Percentiles rank a stretch among this genome's conserved stretches.
Conservation (phyloP, 129 eudicot genomes). For the Deinandra increscens region DNA sequence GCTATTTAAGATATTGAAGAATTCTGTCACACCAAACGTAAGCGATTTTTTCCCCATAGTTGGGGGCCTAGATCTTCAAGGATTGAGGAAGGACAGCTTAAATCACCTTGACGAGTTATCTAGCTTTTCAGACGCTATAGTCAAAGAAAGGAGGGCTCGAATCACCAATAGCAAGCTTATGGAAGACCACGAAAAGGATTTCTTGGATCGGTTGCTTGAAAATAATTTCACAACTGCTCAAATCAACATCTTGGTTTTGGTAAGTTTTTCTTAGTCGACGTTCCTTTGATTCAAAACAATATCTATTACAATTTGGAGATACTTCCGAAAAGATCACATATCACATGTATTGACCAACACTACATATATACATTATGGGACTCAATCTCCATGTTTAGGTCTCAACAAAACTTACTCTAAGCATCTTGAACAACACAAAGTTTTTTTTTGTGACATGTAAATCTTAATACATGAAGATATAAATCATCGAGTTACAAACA, state of each 20-base stretch:
- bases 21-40: neutral
- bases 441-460: too few relatives aligned
- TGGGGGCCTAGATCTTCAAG: conserved; percentile 2
- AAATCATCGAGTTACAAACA: too few relatives aligned
- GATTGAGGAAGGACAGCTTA: neutral
- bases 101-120: neutral
- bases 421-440: too few relatives aligned
- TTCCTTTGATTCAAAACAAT: neutral
- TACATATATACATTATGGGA: too few relatives aligned
- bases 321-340: too few relatives aligned
- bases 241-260: conserved; percentile 8
- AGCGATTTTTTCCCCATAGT: neutral
- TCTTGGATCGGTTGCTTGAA: conserved; percentile 12
- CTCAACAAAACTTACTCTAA: too few relatives aligned
- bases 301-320: too few relatives aligned
- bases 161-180: neutral
- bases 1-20: neutral
- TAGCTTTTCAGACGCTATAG: neutral
- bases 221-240: conserved; percentile 12
- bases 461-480: too few relatives aligned
- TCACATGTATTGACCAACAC: too few relatives aligned
- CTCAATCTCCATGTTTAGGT: too few relatives aligned
- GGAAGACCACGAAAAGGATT: neutral
- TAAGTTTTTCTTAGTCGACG: neutral
- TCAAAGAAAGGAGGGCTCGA: conserved; percentile 3